phyloP scores from a whole-genome alignment of 208 protist species.

The Acanthamoeba sp. region DNA sequence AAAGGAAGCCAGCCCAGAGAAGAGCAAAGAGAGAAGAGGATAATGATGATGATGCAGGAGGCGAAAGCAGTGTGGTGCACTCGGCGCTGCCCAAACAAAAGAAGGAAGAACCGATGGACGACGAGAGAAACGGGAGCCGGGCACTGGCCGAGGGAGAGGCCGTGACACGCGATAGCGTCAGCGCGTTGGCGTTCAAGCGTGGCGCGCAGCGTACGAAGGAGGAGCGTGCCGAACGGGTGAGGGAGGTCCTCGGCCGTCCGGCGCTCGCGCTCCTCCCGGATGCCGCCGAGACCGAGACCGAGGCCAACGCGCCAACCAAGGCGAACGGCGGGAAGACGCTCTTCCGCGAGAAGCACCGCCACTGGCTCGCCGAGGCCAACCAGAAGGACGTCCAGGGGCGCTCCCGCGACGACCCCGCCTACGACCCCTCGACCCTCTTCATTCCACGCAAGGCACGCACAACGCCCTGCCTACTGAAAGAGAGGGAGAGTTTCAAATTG shows the following conservation, averaged over 20 bases:
- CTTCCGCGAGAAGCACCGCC: slow-evolving; percentile 18
- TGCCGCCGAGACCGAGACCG: not conserved
- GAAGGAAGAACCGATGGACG: not conserved
- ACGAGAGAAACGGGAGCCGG: not conserved
- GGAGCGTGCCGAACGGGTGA: slow-evolving; percentile 14
- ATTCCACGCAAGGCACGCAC: slow-evolving; percentile 67
- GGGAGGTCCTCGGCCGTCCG: not conserved
- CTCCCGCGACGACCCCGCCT: slow-evolving; percentile 74
- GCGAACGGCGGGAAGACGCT: not conserved
- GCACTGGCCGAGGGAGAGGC: not conserved
- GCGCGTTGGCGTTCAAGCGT: not conserved
- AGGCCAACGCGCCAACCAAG: not conserved
- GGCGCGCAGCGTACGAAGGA: slow-evolving; percentile 12
- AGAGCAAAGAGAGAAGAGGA: not conserved
- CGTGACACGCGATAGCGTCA: not conserved
- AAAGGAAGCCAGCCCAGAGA: not conserved
- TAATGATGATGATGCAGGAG: not conserved
- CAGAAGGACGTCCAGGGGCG: slow-evolving; percentile 76
- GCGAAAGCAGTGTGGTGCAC: not conserved
- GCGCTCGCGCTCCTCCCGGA: not conserved
- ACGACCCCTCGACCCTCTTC: slow-evolving; percentile 82
- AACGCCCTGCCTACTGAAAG: not conserved
- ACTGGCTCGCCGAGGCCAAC: slow-evolving; percentile 65
- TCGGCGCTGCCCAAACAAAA: not conserved
- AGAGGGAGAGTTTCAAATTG: not conserved